These are phyloP conservation scores for Diatrype stigma DNA, from an alignment of 2,329 filamentous ascomycete species.

Conservation along the genomic window DNA sequence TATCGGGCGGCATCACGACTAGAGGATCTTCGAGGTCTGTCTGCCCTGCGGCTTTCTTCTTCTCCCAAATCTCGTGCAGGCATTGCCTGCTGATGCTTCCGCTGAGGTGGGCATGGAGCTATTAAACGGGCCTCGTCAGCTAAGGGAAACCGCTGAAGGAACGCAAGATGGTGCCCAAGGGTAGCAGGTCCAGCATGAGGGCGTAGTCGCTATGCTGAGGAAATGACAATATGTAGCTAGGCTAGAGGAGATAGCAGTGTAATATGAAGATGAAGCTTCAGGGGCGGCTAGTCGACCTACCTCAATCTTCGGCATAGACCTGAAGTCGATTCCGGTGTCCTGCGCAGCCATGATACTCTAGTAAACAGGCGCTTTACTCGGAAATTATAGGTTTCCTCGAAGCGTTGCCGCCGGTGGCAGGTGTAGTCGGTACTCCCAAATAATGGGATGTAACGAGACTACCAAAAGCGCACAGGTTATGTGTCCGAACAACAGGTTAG, in stretches of 20 bases:
- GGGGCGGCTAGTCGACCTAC: conserved; percentile 3
- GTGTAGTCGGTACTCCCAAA: too few species aligned
- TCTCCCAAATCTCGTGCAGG: conserved; percentile 70
- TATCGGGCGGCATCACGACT: conserved; percentile 63
- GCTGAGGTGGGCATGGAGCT: conserved; percentile 78
- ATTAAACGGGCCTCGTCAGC: conserved; percentile 5
- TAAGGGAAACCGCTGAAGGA: not conserved
- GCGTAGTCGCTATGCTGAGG: conserved; percentile 1
- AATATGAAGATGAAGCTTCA: too few species aligned
- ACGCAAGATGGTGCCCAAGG: too few species aligned
- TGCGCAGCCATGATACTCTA: not conserved
- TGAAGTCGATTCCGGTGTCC: conserved; percentile 8
- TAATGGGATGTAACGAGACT: too few species aligned
- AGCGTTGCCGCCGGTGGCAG: too few species aligned
- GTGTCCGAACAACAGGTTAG: too few species aligned
- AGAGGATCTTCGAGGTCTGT: conserved; percentile 64
- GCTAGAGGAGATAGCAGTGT: too few species aligned
- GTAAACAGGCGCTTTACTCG: too few species aligned
- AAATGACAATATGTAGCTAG: not conserved
- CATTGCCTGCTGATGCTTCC: conserved; percentile 71
- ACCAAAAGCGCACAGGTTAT: too few species aligned
- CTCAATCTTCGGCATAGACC: conserved; percentile 19
- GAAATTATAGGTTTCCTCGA: too few species aligned
- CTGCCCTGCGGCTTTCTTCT: conserved; percentile 49
- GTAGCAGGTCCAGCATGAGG: not conserved